These are phyloP conservation scores for Sesbania bispinosa DNA, from an alignment of 306 rosid species.

Conservation along the genomic window DNA sequence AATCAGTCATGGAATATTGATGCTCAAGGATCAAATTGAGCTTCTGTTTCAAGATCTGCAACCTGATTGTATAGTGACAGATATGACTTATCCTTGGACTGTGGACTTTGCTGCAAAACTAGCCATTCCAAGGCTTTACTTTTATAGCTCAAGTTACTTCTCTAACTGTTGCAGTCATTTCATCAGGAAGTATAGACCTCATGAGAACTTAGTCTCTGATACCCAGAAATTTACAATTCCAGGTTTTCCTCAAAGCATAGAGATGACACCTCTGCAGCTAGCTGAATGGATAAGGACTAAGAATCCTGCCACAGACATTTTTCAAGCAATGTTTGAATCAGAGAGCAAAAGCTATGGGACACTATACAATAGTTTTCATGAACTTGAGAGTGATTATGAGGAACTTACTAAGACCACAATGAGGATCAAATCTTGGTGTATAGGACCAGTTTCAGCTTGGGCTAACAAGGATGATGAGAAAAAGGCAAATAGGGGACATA, in stretches of 20 bases:
- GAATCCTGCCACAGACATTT: background rate
- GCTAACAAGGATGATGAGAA: slow-evolving; percentile 1
- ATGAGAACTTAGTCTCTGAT: slow-evolving; percentile 11
- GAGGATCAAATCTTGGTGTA: slow-evolving; percentile 28
- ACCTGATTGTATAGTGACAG: slow-evolving; percentile 22
- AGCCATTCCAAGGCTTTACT: slow-evolving; percentile 25
- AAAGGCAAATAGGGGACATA: slow-evolving; percentile 2
- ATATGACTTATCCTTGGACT: slow-evolving; percentile 26
- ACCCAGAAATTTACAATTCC: slow-evolving; percentile 18
- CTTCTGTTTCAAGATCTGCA: slow-evolving; percentile 1
- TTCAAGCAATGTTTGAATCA: slow-evolving; percentile 10
- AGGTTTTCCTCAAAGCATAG: slow-evolving; percentile 7
- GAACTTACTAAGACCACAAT: background rate
- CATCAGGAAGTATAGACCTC: slow-evolving; percentile 18
- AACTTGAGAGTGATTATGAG: slow-evolving; percentile 29
- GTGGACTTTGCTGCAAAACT: slow-evolving; percentile 25
- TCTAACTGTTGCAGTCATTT: background rate
- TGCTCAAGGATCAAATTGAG: slow-evolving; percentile 21
- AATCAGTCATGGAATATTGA: background rate
- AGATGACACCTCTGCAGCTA: slow-evolving; percentile 18
- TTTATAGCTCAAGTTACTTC: slow-evolving; percentile 29
- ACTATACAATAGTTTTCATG: slow-evolving; percentile 24
- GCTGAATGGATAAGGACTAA: background rate
- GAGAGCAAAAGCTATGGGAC: slow-evolving; percentile 32
- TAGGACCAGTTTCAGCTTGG: slow-evolving; percentile 34